Percentiles rank a stretch among this genome's conserved stretches.
Conservation (phyloP, 2,329 filamentous ascomycete species). For the Exophiala viscosa region DNA sequence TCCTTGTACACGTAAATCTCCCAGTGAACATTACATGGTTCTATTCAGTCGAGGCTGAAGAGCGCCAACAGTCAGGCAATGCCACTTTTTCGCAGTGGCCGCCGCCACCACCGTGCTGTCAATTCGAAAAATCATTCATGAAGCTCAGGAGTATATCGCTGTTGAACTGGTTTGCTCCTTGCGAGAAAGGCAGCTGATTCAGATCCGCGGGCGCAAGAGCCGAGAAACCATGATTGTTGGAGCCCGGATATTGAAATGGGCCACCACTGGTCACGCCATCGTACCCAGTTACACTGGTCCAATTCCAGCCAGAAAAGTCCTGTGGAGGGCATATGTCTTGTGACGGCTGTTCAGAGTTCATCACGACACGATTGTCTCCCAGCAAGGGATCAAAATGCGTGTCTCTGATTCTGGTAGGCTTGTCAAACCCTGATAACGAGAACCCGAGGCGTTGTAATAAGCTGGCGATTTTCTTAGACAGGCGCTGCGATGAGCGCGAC, state of each 20-base stretch:
- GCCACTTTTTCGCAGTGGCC: not conserved
- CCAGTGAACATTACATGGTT: not conserved
- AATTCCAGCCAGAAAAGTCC: slow-evolving; percentile 1
- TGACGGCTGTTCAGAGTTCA: not conserved
- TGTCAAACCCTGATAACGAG: not conserved
- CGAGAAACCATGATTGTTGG: not conserved
- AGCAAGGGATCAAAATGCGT: not conserved
- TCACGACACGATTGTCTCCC: not conserved
- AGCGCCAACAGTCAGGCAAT: no score
- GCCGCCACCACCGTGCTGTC: no score
- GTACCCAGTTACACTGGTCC: not conserved
- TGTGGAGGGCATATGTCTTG: not conserved
- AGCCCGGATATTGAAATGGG: not conserved
- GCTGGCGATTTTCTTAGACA: slow-evolving; percentile 5
- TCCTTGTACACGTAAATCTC: not conserved
- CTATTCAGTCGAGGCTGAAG: no score
- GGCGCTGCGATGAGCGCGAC: slow-evolving; percentile 5
- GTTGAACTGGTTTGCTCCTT: not conserved
- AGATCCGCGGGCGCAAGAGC: not conserved
- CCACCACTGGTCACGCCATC: not conserved
- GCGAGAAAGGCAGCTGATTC: not conserved
- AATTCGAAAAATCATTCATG: not conserved
- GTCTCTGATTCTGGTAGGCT: not conserved
- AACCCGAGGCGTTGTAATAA: not conserved
- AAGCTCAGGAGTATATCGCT: not conserved